phyloP scores from a whole-genome alignment of 108 stramenopile species.

The Nitzschia sp. region DNA sequence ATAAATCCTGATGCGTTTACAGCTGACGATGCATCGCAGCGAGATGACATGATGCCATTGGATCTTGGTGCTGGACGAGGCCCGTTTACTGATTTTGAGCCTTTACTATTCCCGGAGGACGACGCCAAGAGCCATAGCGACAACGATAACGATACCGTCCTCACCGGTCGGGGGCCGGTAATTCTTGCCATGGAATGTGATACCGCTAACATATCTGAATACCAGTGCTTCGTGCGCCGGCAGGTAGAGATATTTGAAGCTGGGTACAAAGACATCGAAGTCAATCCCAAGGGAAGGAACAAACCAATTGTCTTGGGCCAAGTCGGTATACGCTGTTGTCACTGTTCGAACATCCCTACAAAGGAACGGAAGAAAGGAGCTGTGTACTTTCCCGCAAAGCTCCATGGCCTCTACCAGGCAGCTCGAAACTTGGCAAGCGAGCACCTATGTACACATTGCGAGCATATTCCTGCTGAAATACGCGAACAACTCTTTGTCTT shows the following conservation, averaged over 20 bases:
- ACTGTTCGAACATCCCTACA: slow-evolving; percentile 33
- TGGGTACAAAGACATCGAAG: slow-evolving; percentile 28
- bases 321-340: slow-evolving; percentile 60
- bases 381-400: slow-evolving; percentile 45
- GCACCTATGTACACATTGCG: slow-evolving; percentile 32
- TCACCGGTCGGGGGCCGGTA: slow-evolving; percentile 7
- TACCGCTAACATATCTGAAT: slow-evolving; percentile 41
- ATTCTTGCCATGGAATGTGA: slow-evolving; percentile 30
- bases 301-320: slow-evolving; percentile 43
- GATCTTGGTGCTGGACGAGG: not conserved
- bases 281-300: slow-evolving; percentile 49
- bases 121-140: too few relatives aligned
- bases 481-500: slow-evolving; percentile 10
- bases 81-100: not conserved
- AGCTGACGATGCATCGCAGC: not conserved
- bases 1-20: not conserved
- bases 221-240: slow-evolving; percentile 50
- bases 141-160: not conserved
- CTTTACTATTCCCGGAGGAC: not conserved
- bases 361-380: slow-evolving; percentile 32
- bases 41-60: not conserved
- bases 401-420: slow-evolving; percentile 39
- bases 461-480: slow-evolving; percentile 21
- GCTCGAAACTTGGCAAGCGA: slow-evolving; percentile 38
- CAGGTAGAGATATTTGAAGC: slow-evolving; percentile 56